phyloP scores from a whole-genome alignment of 2,329 filamentous ascomycete genomes.

The Fusarium chaquense region DNA sequence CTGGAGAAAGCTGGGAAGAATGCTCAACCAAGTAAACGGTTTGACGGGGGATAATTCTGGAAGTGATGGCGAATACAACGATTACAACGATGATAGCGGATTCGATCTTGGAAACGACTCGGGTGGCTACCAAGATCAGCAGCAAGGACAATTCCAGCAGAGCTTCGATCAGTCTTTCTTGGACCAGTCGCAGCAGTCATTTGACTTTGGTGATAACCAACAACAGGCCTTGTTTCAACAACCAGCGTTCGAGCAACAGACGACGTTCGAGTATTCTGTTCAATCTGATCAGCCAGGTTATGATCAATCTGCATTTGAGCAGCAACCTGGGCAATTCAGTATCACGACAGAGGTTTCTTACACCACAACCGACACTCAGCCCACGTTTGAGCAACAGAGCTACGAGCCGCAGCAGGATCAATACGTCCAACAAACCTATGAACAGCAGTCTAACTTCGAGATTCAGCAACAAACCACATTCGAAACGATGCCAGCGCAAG shows the following conservation, averaged over 20 bases:
- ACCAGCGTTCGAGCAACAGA: conserved; percentile 22
- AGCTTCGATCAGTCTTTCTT: conserved; percentile 19
- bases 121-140: conserved; percentile 14
- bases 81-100: conserved; percentile 8
- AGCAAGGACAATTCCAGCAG: conserved; percentile 34
- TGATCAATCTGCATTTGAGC: conserved; percentile 13
- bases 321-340: conserved; percentile 25
- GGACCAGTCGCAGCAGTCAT: conserved; percentile 17
- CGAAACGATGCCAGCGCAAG: background rate
- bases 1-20: conserved; percentile 39
- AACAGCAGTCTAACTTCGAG: conserved; percentile 21
- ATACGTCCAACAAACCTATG: conserved; percentile 14
- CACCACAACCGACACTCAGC: conserved; percentile 2
- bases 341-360: conserved; percentile 11
- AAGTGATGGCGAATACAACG: conserved; percentile 21
- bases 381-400: background rate
- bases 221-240: conserved; percentile 24
- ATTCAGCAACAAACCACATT: conserved; percentile 23
- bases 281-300: conserved; percentile 16
- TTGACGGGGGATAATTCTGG: conserved; percentile 9
- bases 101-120: background rate
- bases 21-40: conserved; percentile 22
- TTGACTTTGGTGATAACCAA: background rate
- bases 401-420: conserved; percentile 22
- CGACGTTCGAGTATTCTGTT: conserved; percentile 9